Evolutionary conservation across 108 stramenopile species (phyloP), one percentile per base, ranked within the genome.

Genomic region (Skeletonema costatum): DNA sequence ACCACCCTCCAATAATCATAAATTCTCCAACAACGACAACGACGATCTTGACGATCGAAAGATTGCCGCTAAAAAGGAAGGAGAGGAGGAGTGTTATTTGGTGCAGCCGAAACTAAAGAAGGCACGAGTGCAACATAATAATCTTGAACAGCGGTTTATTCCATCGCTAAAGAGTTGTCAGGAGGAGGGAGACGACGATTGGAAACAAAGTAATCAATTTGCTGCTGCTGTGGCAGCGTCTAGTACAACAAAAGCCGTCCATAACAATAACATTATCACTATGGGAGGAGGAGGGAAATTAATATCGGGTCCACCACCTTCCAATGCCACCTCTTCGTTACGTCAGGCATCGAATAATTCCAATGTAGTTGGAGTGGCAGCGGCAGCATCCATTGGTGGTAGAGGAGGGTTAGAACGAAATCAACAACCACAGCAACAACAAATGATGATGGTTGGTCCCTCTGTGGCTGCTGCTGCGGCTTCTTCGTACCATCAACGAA

Each of bases 271-370:
- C 14, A 44, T 1, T 0, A 5, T 46, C 16, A 46, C 2, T 16
- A 56, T 56, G 53, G 53, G 53, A 10, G 53, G 53, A n/a, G 53
- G 53, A 25, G 53, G 53, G 25, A 56, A 56, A 56, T 56, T 56
- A 56, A 56, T 56, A 56, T 56, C 53, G 5, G 44, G 44, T n/a
- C 44, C 16, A 46, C 16, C 44, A 16, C 44, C 44, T n/a, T 46
- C 44, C 4, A 46, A 16, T n/a, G 14, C 44, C 3, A 16, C 44
- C 16, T 16, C 44, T 11, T 46, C 44, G 4, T 46, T 46, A 46
- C 44, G 44, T 46, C 44, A 46, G 44, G 44, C 44, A 7, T 9
- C 39, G 11, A 42, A 13, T 42, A 42, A 42, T 42, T 42, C 41
- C 1, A 42, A 42, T 42, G 41, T 25, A 25, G 25, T 2, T 42